Base-by-base conservation (phyloP, 176 grass and related monocot genomes). In the Oryza nivara region DNA sequence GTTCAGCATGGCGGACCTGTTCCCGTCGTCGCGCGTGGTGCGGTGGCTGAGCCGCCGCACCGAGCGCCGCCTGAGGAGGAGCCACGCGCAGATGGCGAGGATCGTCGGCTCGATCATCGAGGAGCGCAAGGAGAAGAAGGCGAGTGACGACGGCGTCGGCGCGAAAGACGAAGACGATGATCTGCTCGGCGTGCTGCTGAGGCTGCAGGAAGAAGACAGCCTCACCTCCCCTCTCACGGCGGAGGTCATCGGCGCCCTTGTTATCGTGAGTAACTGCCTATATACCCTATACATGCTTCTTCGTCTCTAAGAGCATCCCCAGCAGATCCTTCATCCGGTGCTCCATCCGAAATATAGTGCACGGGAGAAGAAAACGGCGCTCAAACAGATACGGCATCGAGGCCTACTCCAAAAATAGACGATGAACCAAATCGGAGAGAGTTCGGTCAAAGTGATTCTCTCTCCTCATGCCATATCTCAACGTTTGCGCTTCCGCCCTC, bases 1-100 rank as follows among this genome's bases (percentile, higher is more conserved):
- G 38, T 85, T 88, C 73, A 93, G 40, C 70, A 46, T 88, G 49
- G 73, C 60, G 19, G 88, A 90, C 80, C 82, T 88, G 32, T 93
- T 88, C 81, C 91, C 91, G 40, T 90, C 85, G 38, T 82, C 86
- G 11, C 84, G 36, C 20, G 48, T 80, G 66, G 60, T 90, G 48
- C 15, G 73, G 19, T 77, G 83, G 73, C 65, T 77, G 65, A 85
- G 83, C 73, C 2, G 83, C 73, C 2, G 47, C 48, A 6, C 34
- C 48, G 58, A 67, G 67, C 51, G 82, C 23, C 47, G 69, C 11
- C 36, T 72, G 40, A 65, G 66, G 30, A 58, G 65, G 68, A 77
- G 81, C 38, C 63, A 70, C 16, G 76, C 26, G 10, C 11, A 63
- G 40, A 73, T 88, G 48, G 47, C 45, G 60, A 17, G 41, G 16